phyloP scores from a whole-genome alignment of 306 rosid genomes.

The Comarum palustre region DNA sequence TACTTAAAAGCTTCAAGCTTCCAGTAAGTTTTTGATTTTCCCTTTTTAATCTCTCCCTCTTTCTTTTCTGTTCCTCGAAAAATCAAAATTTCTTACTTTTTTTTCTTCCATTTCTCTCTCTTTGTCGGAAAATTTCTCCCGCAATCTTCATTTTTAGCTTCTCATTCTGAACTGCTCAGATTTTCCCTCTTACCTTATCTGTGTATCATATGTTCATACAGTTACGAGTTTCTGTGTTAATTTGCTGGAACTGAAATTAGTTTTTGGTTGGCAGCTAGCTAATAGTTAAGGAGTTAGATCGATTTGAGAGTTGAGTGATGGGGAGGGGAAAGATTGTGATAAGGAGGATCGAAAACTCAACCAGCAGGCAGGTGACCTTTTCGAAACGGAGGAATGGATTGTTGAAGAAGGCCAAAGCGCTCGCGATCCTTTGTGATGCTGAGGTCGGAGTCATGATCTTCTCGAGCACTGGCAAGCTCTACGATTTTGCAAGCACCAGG shows the following conservation, averaged over 20 bases:
- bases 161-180: not conserved
- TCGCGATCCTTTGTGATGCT: slow-evolving; percentile 85
- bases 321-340: slow-evolving; percentile 97
- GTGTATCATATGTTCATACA: not conserved
- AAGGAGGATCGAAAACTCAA: slow-evolving; percentile 89
- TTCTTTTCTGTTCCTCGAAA: not conserved
- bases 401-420: slow-evolving; percentile 90
- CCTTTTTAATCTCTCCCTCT: not conserved
- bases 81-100: not conserved
- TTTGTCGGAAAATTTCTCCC: slow-evolving; percentile 1
- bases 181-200: not conserved
- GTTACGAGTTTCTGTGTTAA: not conserved
- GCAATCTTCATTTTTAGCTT: not conserved
- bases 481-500: slow-evolving; percentile 83
- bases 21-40: slow-evolving; percentile 30
- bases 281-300: not conserved
- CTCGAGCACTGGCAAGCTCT: slow-evolving; percentile 87
- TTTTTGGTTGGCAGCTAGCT: not conserved
- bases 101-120: not conserved
- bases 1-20: slow-evolving; percentile 28
- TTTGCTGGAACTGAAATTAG: not conserved
- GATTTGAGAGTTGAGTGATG: slow-evolving; percentile 31
- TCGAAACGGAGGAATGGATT: slow-evolving; percentile 81
- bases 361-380: slow-evolving; percentile 89
- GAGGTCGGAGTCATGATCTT: slow-evolving; percentile 87